Evolutionary conservation across 768 basidiomycete species (phyloP).

Genomic region (Clavulina sp.): DNA sequence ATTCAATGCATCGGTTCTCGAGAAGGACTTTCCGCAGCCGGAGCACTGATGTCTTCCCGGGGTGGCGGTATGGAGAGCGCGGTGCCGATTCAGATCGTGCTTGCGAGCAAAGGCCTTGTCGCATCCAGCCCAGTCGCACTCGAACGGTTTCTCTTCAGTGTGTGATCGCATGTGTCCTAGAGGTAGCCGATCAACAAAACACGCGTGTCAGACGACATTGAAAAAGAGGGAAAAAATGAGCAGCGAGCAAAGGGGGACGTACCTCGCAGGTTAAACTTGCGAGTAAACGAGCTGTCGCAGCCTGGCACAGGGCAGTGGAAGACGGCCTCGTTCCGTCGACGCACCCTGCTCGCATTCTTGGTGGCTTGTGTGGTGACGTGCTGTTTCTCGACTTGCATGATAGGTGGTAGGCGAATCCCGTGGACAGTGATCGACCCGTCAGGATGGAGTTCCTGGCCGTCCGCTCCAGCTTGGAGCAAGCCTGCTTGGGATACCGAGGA

Average conservation of each 20-base stretch:
- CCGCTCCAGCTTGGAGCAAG: no score
- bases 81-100: slow-evolving; percentile 97
- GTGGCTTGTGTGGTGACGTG: slow-evolving; percentile 92
- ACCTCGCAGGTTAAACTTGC: slow-evolving; percentile 80
- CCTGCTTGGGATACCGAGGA: no score
- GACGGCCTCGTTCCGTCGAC: slow-evolving; percentile 77
- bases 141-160: slow-evolving; percentile 87
- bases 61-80: slow-evolving; percentile 73
- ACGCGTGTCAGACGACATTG: neutral
- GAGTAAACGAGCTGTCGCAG: slow-evolving; percentile 94
- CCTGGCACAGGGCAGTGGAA: slow-evolving; percentile 90
- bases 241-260: slow-evolving; percentile 10
- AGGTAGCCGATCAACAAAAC: neutral
- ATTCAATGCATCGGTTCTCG: slow-evolving; percentile 85
- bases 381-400: slow-evolving; percentile 81
- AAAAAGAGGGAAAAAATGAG: neutral
- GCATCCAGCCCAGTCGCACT: slow-evolving; percentile 87
- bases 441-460: neutral
- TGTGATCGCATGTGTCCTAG: slow-evolving; percentile 86
- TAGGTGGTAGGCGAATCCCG: slow-evolving; percentile 48
- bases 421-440: neutral
- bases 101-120: slow-evolving; percentile 89
- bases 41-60: slow-evolving; percentile 73
- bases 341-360: slow-evolving; percentile 76
- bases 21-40: slow-evolving; percentile 90